Evolutionary conservation across 768 basidiomycete genomes (phyloP), one percentile per base, ranked within the genome.

Genomic region (Phylloporus sp.): DNA sequence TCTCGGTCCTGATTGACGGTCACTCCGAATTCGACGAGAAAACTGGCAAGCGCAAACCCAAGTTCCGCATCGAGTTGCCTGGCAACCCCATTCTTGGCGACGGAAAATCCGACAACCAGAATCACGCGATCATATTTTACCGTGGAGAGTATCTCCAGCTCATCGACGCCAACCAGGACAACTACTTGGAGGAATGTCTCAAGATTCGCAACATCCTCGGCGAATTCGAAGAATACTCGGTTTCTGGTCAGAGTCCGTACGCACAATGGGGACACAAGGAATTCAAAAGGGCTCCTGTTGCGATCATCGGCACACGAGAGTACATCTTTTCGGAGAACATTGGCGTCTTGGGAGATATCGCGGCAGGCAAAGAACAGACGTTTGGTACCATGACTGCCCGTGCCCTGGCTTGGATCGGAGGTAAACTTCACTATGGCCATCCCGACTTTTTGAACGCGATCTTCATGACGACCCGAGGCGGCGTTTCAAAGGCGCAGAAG

Each of bases 301-400:
- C 96, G 24, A 99, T 99, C 64, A 81, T 99, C 53, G 96, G 96
- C 60, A 96, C 96, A 6, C 84, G 96, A 66, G 96, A 99, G 71
- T 99, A 99, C 71, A 97, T 99, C 63, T 99, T 99, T 75, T 98
- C 96, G 42, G 96, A 98, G 74, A 98, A 98, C 66, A 98, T 98
- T 58, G 96, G 96, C 75, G 90, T 99, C 28, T 78, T 99, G 50
- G 96, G 96, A 68, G 96, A 99, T 66, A 92, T 99, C 53, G 96
- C 96, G 38, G 96, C 96, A 49, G 96, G 96, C 40, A 98, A 99
- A 75, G 96, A 99, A 71, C 96, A 99, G 71, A 99, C 96, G 37
- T 99, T 99, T 69, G 96, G 96, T 70, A 99, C 96, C 9, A 84
- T 98, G 77, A 92, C 94, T 0, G 95, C 95, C 32, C 86, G 95